A percentile compares a stretch with the other conserved stretches of the same genome.
Conservation (phyloP, 371 early-diverging fungal genomes). For the Mortierella sp. region DNA sequence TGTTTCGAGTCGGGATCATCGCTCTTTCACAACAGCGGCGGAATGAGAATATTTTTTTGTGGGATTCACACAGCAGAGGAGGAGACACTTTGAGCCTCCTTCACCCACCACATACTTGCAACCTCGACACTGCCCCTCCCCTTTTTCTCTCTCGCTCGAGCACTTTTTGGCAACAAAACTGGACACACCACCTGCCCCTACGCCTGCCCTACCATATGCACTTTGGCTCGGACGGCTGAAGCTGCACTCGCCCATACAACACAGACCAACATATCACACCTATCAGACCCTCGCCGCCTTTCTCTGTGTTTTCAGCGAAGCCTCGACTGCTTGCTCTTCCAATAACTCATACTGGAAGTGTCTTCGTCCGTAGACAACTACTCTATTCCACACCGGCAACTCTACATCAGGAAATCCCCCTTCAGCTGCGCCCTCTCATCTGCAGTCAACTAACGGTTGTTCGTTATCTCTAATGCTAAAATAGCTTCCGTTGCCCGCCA, state of each 20-base stretch:
- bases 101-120: not conserved
- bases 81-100: not conserved
- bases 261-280: not conserved
- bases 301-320: not conserved
- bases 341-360: not conserved
- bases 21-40: not conserved
- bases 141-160: not conserved
- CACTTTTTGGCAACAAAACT: not conserved
- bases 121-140: not conserved
- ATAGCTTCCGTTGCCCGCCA: slow-evolving; percentile 97
- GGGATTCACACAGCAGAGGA: not conserved
- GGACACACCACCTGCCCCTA: not conserved
- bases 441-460: not conserved
- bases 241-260: not conserved
- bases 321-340: not conserved
- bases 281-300: not conserved
- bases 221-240: not conserved
- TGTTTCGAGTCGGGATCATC: not conserved
- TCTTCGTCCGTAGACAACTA: not conserved
- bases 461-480: not conserved
- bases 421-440: not conserved
- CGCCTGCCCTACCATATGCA: not conserved
- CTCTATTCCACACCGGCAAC: not conserved
- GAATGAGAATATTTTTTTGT: slow-evolving; percentile 5
- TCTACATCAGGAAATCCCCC: not conserved